These are phyloP conservation scores for Ananas comosus DNA, from an alignment of 176 grass and related monocot genomes.

Conservation along the genomic window DNA sequence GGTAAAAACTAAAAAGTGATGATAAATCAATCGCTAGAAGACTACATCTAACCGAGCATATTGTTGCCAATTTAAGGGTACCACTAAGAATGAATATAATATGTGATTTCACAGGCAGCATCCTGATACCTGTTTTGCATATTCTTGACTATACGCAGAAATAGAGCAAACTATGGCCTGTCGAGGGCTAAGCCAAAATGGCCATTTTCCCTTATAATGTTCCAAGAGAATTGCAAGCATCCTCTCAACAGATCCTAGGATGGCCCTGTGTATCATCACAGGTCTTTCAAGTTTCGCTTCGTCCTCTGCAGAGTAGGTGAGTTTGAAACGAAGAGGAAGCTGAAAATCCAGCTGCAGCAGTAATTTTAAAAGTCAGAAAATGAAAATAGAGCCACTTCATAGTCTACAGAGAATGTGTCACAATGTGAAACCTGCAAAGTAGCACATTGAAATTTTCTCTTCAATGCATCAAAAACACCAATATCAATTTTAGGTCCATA, in stretches of 20 bases:
- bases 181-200: conserved; percentile 93
- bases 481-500: conserved; percentile 99
- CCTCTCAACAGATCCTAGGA: conserved; percentile 92
- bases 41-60: background rate
- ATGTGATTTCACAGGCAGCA: background rate
- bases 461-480: conserved; percentile 95
- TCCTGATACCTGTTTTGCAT: conserved; percentile 65
- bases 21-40: background rate
- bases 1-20: no score
- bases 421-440: conserved; percentile 72
- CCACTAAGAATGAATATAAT: background rate
- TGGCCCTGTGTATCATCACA: conserved; percentile 95
- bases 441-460: conserved; percentile 97
- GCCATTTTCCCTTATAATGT: conserved; percentile 99
- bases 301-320: conserved; percentile 88
- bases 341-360: conserved; percentile 85
- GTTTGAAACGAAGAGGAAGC: conserved; percentile 81
- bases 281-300: conserved; percentile 93
- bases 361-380: conserved; percentile 24
- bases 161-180: conserved; percentile 90
- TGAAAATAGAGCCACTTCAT: conserved; percentile 5
- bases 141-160: conserved; percentile 52
- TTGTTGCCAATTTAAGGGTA: no score
- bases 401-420: background rate
- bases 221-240: conserved; percentile 98